Percentiles rank a stretch among this genome's conserved stretches.
Conservation (phyloP, 2,329 filamentous ascomycete species). For the Sphaerostilbella broomeana region DNA sequence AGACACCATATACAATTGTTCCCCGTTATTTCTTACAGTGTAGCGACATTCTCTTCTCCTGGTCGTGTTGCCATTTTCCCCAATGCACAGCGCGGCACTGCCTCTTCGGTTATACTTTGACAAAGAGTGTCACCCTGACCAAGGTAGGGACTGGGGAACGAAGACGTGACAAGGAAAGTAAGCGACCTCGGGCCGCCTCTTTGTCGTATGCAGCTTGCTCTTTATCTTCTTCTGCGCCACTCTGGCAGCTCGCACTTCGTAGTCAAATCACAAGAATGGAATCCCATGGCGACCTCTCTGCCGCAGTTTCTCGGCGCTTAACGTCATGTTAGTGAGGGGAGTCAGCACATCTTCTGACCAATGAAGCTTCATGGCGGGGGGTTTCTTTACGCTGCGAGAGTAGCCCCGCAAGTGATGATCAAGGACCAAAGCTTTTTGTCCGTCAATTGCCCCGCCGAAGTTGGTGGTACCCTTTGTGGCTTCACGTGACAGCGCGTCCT, state of each 20-base stretch:
- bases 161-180: slow-evolving; percentile 4
- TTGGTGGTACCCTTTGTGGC: no score
- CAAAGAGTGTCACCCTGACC: background rate
- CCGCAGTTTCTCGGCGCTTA: slow-evolving; percentile 12
- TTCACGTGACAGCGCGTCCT: slow-evolving; percentile 12
- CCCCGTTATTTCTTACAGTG: slow-evolving; percentile 41
- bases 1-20: background rate
- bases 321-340: slow-evolving; percentile 11
- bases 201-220: slow-evolving; percentile 1
- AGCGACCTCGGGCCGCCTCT: background rate
- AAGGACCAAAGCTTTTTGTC: background rate
- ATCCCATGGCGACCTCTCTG: slow-evolving; percentile 3
- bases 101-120: no score
- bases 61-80: slow-evolving; percentile 38
- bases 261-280: background rate
- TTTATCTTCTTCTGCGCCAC: slow-evolving; percentile 5
- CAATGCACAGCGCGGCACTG: no score
- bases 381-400: slow-evolving; percentile 10
- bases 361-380: slow-evolving; percentile 1
- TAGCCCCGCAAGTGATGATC: no score
- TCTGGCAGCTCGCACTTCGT: background rate
- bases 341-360: slow-evolving; percentile 9
- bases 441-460: slow-evolving; percentile 1
- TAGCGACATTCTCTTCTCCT: slow-evolving; percentile 46
- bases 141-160: background rate